phyloP scores from a whole-genome alignment of 768 basidiomycete genomes.

The Tricholoma sp. region DNA sequence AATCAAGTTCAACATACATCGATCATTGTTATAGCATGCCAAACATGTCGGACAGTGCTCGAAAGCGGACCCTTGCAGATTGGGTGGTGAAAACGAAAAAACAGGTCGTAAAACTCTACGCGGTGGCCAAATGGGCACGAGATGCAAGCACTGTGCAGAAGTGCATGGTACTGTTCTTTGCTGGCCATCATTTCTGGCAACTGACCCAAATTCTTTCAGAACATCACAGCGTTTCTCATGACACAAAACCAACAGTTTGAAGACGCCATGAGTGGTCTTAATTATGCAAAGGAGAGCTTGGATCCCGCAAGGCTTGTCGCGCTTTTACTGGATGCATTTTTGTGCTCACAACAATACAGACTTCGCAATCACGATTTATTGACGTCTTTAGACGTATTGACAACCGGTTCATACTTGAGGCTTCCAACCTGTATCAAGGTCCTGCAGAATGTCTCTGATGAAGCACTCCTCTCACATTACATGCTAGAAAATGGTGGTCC shows the following conservation, averaged over 20 bases:
- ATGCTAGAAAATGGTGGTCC: slow-evolving; percentile 63
- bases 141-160: slow-evolving; percentile 83
- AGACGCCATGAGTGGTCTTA: slow-evolving; percentile 55
- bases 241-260: slow-evolving; percentile 84
- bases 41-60: slow-evolving; percentile 74
- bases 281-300: slow-evolving; percentile 61
- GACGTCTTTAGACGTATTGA: slow-evolving; percentile 86
- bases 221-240: slow-evolving; percentile 83
- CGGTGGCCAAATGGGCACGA: slow-evolving; percentile 81
- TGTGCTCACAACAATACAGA: slow-evolving; percentile 31
- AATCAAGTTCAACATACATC: background rate
- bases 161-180: slow-evolving; percentile 59
- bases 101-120: slow-evolving; percentile 86
- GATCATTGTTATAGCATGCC: slow-evolving; percentile 47
- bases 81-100: slow-evolving; percentile 91
- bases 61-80: slow-evolving; percentile 79
- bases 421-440: slow-evolving; percentile 83
- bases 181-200: background rate
- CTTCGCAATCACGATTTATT: slow-evolving; percentile 91
- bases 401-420: slow-evolving; percentile 79
- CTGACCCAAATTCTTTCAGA: slow-evolving; percentile 37
- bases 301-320: slow-evolving; percentile 68
- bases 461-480: slow-evolving; percentile 7
- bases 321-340: background rate
- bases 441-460: slow-evolving; percentile 4